Base-by-base conservation (phyloP, 2,329 filamentous ascomycete species). In the Penicillium vulpinum region DNA sequence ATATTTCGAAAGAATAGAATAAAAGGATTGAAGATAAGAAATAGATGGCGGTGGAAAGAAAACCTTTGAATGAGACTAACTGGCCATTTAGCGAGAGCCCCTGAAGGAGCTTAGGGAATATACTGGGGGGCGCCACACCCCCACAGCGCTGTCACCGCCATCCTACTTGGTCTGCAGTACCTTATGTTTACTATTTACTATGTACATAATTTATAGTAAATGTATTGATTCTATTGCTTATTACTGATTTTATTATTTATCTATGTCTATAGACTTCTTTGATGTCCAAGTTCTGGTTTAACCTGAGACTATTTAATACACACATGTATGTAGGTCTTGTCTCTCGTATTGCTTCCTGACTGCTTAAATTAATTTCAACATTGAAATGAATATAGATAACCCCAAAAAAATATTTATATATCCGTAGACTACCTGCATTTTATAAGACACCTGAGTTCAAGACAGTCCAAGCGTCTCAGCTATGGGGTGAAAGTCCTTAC, bases 1-100 rank as follows among this genome's bases (percentile, higher is more conserved):
- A 67, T 66, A 56, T 41, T 66, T 59, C 46, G 58, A 63, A 62
- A 60, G 45, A 59, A 64, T 57, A 58, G 59, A 60, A 56, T 46
- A 58, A 60, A 49, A 63, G 56, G 35, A 51, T 44, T 33, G 52
- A 57, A 53, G 49, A 47, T 50, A 58, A 60, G 48, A 38, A 51
- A 54, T 43, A 39, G 36, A 50, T 49, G 11, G 18, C 43, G 35
- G 46, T 56, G 50, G 47, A 54, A 59, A 58, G 56, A 53, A 60
- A 52, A 52, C 56, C 55, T 54, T 64, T 56, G 56, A 50, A 44
- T 48, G 45, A 51, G 50, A 58, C 45, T 63, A 62, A 64, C 58
- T 63, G 62, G 62, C 59, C 61, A 62, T 66, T 67, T 64, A 67
- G 64, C 64, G 64, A 65, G 62, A 66, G 62, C 63, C 64, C 64